These are phyloP conservation scores for Carex littledalei DNA, from an alignment of 176 grass and related monocot species.

Conservation along the genomic window DNA sequence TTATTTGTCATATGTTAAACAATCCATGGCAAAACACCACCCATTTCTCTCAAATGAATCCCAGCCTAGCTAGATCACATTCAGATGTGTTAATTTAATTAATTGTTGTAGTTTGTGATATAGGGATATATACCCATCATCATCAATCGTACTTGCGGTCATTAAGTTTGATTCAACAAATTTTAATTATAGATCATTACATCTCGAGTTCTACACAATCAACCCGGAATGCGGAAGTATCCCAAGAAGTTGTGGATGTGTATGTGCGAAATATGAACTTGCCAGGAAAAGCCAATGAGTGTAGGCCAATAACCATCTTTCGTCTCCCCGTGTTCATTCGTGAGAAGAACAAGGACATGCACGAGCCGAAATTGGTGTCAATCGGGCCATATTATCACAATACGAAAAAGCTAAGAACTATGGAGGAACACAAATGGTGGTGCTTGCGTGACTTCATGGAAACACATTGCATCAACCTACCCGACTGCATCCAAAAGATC, in stretches of 20 bases:
- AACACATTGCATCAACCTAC: neutral
- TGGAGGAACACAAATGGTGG: conserved; percentile 24
- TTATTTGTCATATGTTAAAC: neutral
- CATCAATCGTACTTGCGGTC: neutral
- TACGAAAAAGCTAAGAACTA: neutral
- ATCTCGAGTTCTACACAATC: neutral
- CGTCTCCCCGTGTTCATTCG: conserved; percentile 1
- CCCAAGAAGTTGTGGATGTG: neutral
- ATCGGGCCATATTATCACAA: conserved; percentile 35
- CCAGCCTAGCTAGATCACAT: neutral
- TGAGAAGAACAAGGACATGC: neutral
- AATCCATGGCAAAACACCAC: neutral
- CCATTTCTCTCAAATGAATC: neutral
- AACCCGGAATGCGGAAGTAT: neutral
- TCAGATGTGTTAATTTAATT: neutral
- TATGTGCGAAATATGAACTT: neutral
- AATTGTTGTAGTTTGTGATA: neutral
- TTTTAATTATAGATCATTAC: neutral
- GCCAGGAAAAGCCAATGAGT: neutral
- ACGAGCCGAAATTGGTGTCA: conserved; percentile 22
- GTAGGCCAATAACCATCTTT: conserved; percentile 20
- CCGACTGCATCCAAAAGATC: neutral
- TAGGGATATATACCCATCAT: neutral
- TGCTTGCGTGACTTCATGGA: conserved; percentile 13
- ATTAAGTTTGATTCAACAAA: neutral